phyloP scores from a whole-genome alignment of 2,329 filamentous ascomycete genomes.

The Verticillium dahliae region DNA sequence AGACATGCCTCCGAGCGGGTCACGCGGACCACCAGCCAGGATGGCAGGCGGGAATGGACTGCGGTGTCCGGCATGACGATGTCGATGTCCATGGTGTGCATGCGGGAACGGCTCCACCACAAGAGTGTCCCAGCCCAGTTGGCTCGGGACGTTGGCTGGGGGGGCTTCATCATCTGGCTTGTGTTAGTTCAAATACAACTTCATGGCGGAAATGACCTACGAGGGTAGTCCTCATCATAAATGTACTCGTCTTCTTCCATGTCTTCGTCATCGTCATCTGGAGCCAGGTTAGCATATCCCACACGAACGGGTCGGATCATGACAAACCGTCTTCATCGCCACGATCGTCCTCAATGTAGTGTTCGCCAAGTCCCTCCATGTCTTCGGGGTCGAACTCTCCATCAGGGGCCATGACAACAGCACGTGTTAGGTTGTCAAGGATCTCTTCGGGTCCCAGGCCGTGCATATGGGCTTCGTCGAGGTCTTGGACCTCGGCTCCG shows the following conservation, averaged over 20 bases:
- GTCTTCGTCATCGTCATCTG: constrained; percentile 53
- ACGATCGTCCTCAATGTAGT: constrained; percentile 46
- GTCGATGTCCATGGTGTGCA: constrained; percentile 39
- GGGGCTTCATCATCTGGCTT: constrained; percentile 33
- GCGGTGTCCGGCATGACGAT: constrained; percentile 43
- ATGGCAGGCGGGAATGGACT: constrained; percentile 54
- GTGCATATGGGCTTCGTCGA: constrained; percentile 41
- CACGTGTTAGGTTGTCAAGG: constrained; percentile 50
- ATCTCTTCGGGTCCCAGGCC: constrained; percentile 37
- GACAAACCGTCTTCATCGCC: constrained; percentile 49
- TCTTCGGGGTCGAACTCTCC: constrained; percentile 49
- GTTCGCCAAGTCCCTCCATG: constrained; percentile 43
- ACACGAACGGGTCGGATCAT: not conserved
- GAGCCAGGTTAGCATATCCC: constrained; percentile 14
- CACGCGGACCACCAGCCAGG: constrained; percentile 50
- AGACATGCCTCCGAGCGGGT: constrained; percentile 42
- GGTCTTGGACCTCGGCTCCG: constrained; percentile 46
- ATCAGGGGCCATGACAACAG: constrained; percentile 35
- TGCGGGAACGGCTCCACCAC: constrained; percentile 42
- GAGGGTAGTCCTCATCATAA: constrained; percentile 52
- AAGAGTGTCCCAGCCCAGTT: constrained; percentile 52
- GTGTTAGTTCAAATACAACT: constrained; percentile 1
- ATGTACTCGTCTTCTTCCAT: constrained; percentile 62
- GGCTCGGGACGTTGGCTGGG: constrained; percentile 34
- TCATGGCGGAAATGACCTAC: constrained; percentile 30